Evolutionary conservation across 73 alveolate species (phyloP).

Genomic region (Tetrahymena elliotti): DNA sequence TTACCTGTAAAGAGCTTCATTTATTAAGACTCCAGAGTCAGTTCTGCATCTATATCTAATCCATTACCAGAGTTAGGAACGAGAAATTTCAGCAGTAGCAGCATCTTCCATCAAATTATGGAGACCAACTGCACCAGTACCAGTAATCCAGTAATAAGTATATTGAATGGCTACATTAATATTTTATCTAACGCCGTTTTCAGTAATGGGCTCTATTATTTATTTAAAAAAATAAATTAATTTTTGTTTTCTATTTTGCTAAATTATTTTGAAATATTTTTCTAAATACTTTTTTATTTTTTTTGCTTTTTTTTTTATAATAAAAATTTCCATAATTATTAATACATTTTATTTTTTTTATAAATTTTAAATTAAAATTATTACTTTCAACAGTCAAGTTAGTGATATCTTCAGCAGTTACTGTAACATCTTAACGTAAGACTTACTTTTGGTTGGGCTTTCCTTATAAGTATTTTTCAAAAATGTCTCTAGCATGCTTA

Average conservation of each 20-base stretch:
- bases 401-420: conserved; percentile 13
- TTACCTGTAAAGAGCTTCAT: background rate
- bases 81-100: conserved; percentile 46
- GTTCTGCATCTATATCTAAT: background rate
- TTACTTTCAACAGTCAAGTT: background rate
- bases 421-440: background rate
- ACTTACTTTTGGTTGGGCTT: conserved; percentile 12
- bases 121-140: conserved; percentile 42
- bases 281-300: background rate
- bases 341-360: background rate
- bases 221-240: background rate
- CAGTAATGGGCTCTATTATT: background rate
- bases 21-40: background rate
- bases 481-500: conserved; percentile 13
- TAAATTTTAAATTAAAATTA: background rate
- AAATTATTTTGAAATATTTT: background rate
- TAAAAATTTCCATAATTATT: background rate
- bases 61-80: conserved; percentile 47
- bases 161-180: conserved; percentile 1
- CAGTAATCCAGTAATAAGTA: conserved; percentile 42
- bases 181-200: conserved; percentile 26
- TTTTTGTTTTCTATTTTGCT: background rate
- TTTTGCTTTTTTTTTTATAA: background rate
- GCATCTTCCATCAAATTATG: conserved; percentile 52
- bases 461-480: background rate